Evolutionary conservation across 805 yeast genomes (phyloP).

Genomic region (Saturnispora gosingensis): DNA sequence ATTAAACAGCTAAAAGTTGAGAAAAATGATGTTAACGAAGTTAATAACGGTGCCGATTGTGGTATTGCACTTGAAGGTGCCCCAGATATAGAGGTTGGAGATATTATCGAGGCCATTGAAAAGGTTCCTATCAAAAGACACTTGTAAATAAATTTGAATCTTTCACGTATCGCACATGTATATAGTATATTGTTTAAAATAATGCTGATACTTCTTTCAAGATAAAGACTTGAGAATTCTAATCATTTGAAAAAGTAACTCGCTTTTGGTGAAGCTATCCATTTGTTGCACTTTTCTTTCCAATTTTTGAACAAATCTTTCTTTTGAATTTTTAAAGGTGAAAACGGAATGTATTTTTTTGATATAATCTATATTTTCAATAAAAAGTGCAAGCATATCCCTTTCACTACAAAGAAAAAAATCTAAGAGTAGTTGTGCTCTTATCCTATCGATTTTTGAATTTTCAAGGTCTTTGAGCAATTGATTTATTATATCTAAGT

Average conservation of each 20-base stretch:
- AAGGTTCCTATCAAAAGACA: conserved; percentile 50
- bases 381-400: neutral
- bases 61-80: conserved; percentile 59
- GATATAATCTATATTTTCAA: neutral
- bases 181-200: neutral
- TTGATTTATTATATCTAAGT: neutral
- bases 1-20: conserved; percentile 70
- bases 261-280: neutral
- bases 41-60: conserved; percentile 82
- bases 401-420: conserved; percentile 2
- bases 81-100: conserved; percentile 44
- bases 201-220: neutral
- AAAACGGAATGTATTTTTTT: neutral
- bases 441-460: conserved; percentile 15
- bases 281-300: neutral
- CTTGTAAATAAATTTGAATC: conserved; percentile 23
- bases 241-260: neutral
- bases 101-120: conserved; percentile 64
- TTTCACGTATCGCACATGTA: neutral
- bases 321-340: neutral
- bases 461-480: neutral
- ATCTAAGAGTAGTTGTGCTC: conserved; percentile 10
- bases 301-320: neutral
- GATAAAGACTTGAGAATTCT: neutral
- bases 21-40: conserved; percentile 70